phyloP scores from a whole-genome alignment of 1,284 basidiomycete species.

The Ganoderma leucocontextum region DNA sequence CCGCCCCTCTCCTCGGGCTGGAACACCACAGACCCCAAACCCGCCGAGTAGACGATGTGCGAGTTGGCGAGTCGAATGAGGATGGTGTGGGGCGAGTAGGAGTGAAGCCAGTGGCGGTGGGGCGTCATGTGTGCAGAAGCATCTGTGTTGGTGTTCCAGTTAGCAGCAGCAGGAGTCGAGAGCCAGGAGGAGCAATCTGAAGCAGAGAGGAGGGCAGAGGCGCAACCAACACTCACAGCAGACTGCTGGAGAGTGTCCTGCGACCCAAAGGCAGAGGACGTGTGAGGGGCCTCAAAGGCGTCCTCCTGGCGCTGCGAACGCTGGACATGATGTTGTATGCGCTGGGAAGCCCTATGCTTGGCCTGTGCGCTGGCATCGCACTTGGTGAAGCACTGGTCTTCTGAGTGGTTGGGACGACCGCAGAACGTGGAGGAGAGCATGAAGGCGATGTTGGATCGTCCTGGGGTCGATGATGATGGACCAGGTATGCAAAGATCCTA shows the following conservation, averaged over 20 bases:
- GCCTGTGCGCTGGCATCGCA: constrained; percentile 6
- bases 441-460: constrained; percentile 28
- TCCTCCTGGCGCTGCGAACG: background rate
- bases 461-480: background rate
- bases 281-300: too few relatives aligned
- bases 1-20: constrained; percentile 34
- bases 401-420: background rate
- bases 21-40: constrained; percentile 44
- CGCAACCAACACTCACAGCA: constrained; percentile 14
- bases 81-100: constrained; percentile 34
- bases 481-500: too few relatives aligned
- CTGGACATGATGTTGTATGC: too few relatives aligned
- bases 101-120: constrained; percentile 29
- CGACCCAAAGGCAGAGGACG: too few relatives aligned
- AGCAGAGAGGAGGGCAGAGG: constrained; percentile 12
- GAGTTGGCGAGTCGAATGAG: constrained; percentile 1
- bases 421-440: background rate
- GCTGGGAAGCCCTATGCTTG: background rate
- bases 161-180: background rate
- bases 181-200: constrained; percentile 9
- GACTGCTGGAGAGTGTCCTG: constrained; percentile 5
- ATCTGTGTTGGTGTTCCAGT: constrained; percentile 11
- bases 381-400: constrained; percentile 14
- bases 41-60: constrained; percentile 19
- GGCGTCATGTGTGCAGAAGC: constrained; percentile 22